These are phyloP conservation scores for Microsporum audouinii DNA, from an alignment of 2,329 filamentous ascomycete species.

Conservation along the genomic window DNA sequence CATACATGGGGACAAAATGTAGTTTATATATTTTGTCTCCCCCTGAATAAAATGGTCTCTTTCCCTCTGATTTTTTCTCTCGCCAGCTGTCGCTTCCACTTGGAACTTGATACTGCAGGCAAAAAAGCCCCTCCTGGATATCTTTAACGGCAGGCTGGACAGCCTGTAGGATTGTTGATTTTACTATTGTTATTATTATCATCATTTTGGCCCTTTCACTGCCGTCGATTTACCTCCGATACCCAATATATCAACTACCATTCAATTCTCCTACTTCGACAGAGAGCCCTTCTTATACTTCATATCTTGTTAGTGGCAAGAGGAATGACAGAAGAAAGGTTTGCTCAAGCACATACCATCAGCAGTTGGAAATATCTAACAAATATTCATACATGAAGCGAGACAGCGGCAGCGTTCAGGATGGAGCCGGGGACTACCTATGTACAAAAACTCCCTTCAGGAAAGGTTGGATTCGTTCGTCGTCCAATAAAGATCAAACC, in stretches of 20 bases:
- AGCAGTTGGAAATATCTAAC: not conserved
- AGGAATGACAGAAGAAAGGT: not conserved
- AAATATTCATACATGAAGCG: not conserved
- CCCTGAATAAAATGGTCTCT: not conserved
- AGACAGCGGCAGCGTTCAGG: not conserved
- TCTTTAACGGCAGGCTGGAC: not conserved
- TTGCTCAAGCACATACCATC: not conserved
- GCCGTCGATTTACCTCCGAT: not conserved
- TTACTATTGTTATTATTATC: not conserved
- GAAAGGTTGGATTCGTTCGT: constrained; percentile 14
- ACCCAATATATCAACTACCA: not conserved
- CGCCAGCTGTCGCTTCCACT: not conserved
- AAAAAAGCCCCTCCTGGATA: not conserved
- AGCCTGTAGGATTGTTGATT: not conserved
- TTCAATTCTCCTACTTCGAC: not conserved
- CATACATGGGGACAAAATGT: not conserved
- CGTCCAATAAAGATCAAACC: constrained; percentile 10
- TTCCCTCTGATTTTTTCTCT: not conserved
- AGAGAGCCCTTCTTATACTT: not conserved
- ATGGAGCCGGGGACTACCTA: constrained; percentile 12
- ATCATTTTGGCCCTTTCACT: not conserved
- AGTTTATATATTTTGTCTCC: not conserved
- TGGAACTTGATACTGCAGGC: not conserved
- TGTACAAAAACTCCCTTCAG: constrained; percentile 12
- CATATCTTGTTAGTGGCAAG: not conserved